Evolutionary conservation across 352 stramenopile genomes (phyloP).

Genomic region (Pythium sukuiense): DNA sequence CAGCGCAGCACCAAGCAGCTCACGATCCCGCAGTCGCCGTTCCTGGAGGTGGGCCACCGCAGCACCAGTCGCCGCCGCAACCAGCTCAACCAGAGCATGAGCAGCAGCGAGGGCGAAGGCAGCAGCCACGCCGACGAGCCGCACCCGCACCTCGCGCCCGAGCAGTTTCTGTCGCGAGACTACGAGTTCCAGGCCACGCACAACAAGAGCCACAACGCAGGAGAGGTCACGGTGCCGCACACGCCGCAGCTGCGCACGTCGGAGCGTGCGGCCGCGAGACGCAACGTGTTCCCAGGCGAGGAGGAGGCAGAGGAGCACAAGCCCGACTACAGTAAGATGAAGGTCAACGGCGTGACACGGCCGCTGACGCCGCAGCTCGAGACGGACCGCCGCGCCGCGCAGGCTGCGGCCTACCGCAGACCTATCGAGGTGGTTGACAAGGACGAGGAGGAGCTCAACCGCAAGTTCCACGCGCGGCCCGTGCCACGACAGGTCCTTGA

Average conservation of each 20-base stretch:
- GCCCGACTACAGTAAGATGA: conserved; percentile 30
- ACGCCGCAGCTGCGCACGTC: conserved; percentile 31
- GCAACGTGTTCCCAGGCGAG: conserved; percentile 20
- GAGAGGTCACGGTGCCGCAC: conserved; percentile 31
- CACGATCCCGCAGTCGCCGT: conserved; percentile 71
- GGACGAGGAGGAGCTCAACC: conserved; percentile 68
- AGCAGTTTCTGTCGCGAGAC: conserved; percentile 34
- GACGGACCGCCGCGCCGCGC: conserved; percentile 54
- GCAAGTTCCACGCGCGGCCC: conserved; percentile 78
- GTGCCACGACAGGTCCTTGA: conserved; percentile 59
- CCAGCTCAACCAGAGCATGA: conserved; percentile 21
- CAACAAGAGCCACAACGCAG: not conserved
- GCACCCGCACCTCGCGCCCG: conserved; percentile 26
- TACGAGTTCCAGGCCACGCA: conserved; percentile 27
- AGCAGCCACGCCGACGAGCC: conserved; percentile 8
- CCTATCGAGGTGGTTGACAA: conserved; percentile 62
- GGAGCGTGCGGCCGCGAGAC: conserved; percentile 25
- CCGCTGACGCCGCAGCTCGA: conserved; percentile 67
- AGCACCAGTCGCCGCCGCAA: conserved; percentile 29
- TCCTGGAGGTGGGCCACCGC: conserved; percentile 61
- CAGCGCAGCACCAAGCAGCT: conserved; percentile 81
- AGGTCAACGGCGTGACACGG: conserved; percentile 33
- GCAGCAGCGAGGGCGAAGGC: conserved; percentile 15
- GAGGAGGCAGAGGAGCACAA: conserved; percentile 11
- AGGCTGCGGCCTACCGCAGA: conserved; percentile 48